phyloP scores from a whole-genome alignment of 805 yeast species.

The Monosporozyma servazzii region DNA sequence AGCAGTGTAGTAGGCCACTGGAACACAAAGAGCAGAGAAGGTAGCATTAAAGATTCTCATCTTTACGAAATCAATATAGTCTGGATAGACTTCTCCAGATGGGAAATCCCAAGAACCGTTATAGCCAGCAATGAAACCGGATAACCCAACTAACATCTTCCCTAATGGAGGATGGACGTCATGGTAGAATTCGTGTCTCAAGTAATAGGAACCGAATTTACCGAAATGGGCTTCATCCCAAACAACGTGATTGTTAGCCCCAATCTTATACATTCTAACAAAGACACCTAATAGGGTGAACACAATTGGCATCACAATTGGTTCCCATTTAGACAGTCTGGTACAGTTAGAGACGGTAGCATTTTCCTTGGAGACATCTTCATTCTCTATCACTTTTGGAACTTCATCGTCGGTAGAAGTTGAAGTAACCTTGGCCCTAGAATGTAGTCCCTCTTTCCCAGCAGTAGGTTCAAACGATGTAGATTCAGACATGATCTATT shows the following conservation, averaged over 20 bases:
- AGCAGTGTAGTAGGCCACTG: slow-evolving; percentile 63
- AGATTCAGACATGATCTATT: neutral
- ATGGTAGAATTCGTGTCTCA: slow-evolving; percentile 71
- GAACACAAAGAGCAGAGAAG: slow-evolving; percentile 57
- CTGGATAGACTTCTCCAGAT: slow-evolving; percentile 58
- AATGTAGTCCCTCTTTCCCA: neutral
- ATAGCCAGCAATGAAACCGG: slow-evolving; percentile 70
- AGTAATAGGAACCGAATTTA: slow-evolving; percentile 73
- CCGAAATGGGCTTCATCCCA: slow-evolving; percentile 94
- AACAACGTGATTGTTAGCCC: slow-evolving; percentile 48
- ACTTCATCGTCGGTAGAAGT: neutral
- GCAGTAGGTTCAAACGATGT: neutral
- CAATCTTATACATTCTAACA: slow-evolving; percentile 53
- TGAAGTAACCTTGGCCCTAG: neutral
- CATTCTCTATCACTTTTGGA: neutral
- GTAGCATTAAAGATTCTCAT: slow-evolving; percentile 68
- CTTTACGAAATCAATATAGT: slow-evolving; percentile 44
- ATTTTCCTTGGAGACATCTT: neutral
- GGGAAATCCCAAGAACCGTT: slow-evolving; percentile 71
- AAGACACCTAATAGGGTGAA: slow-evolving; percentile 40
- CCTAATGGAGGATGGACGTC: slow-evolving; percentile 88
- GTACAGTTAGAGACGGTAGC: neutral
- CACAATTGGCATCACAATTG: slow-evolving; percentile 35
- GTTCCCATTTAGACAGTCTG: slow-evolving; percentile 16
- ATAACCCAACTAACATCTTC: slow-evolving; percentile 67